Base-by-base conservation (phyloP, 306 rosid genomes). In the Cucurbita maxima region DNA sequence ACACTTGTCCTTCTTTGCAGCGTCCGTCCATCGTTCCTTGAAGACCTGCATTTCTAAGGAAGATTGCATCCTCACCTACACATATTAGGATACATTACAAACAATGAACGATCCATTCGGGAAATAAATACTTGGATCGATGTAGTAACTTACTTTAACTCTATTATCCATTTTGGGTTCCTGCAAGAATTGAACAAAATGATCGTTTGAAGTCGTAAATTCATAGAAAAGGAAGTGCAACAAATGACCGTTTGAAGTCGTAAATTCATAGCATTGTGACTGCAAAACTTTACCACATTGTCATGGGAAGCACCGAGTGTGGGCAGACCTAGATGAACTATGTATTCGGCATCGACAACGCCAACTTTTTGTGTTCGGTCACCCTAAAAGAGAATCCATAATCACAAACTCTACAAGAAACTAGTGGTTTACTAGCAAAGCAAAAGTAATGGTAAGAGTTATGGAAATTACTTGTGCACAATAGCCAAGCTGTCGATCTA, bases 291-390 rank as follows among this genome's bases (percentile, higher is more conserved):
- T 80, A 80, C 98, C 90, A 79, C 85, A 47, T 75, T 78, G 73
- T 75, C 80, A 22, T 87, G 74, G n/a, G 89, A 78, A 62, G 81
- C 88, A 53, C 98, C 98, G 1, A 90, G 97, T 44, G 98, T 93
- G 12, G 97, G 97, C 66, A 90, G 86, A 58, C 92, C 98, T 76
- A 88, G 78, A 84, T 90, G 98, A 76, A 86, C 89, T 74, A 93
- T 80, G 87, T 87, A 90, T 61, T 93, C 89, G 1, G 90, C 80
- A 79, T 93, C 96, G 58, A 93, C 94, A 53, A 93, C 93, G 16
- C 98, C 98, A 2, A 93, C 90, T 59, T 86, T 88, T 77, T 68
- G 76, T 54, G 78, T 82, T 73, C 97, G 79, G 83, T 93, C 88
- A 0, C 98, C 98, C 98, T 93, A 82, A 56, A 74, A 84, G 53